Evolutionary conservation across 345 rosid genomes (phyloP), one percentile per base, ranked within the genome.

Genomic region (Dovyalis caffra): DNA sequence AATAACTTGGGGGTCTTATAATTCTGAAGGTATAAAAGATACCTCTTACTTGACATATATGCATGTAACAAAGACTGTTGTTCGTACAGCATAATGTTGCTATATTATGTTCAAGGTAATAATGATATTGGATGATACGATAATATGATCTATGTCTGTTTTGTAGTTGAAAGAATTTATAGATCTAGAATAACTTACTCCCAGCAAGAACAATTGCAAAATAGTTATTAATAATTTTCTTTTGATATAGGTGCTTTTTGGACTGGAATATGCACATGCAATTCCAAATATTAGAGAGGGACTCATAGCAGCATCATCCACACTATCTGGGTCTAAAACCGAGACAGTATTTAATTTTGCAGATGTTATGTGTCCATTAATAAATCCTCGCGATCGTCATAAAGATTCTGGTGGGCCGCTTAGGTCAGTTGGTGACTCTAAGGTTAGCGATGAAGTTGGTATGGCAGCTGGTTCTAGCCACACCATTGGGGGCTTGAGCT

Each of bases 251-350:
- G 89, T 87, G 32, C 97, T 95, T 32, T 95, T 85, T 82, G 98
- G 99, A 70, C 86, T 95, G 81, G 99, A 93, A 70, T 93, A 89
- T 70, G 88, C 93, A 1, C 84, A 90, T 77, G 85, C 87, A 38
- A 85, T 93, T 71, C 84, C 84, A 14, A 66, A 74, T 66, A 71
- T 95, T 40, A 79, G 51, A 87, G 92, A 84, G 77, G 85, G 85
- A 51, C 10, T 86, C 56, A 26, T 49, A 56, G 81, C 83, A 80
- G 80, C 80, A 74, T 12, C 74, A 38, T 81, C 80, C 78, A 63
- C 38, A 18, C 74, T 78, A 29, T 28, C 75, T 9, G 80, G 11
- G 58, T 67, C 77, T 49, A 73, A 71, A 37, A 56, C 79, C 32
- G 69, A 80, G 40, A 38, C 70, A 45, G 81, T 84, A 65, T 56